Evolutionary conservation across 1,139 yeast genomes (phyloP).

Genomic region (Citeromyces siamensis): DNA sequence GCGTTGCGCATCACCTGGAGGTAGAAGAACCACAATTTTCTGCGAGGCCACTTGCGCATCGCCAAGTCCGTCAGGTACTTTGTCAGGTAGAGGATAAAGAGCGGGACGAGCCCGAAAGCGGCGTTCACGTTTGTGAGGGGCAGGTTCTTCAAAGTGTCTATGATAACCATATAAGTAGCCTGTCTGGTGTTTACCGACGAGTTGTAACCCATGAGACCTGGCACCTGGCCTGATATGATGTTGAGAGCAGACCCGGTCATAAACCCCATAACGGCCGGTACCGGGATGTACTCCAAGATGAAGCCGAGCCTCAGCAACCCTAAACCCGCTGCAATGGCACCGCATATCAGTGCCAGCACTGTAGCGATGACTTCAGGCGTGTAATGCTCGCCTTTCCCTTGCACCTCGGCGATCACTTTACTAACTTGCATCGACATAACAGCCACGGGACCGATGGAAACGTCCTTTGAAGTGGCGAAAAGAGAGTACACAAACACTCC

Average conservation of each 20-base stretch:
- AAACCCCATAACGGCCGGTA: slow-evolving; percentile 91
- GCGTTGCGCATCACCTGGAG: slow-evolving; percentile 71
- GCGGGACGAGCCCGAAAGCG: slow-evolving; percentile 74
- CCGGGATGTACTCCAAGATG: slow-evolving; percentile 76
- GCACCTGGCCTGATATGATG: slow-evolving; percentile 77
- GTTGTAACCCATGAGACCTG: slow-evolving; percentile 71
- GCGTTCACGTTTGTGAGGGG: slow-evolving; percentile 64
- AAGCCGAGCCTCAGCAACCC: slow-evolving; percentile 83
- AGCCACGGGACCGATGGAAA: slow-evolving; percentile 94
- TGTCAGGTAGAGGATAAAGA: slow-evolving; percentile 59
- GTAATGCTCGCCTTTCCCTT: slow-evolving; percentile 20
- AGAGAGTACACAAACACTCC: slow-evolving; percentile 84
- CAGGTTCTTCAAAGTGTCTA: slow-evolving; percentile 61
- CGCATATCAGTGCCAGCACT: slow-evolving; percentile 67
- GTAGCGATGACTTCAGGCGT: slow-evolving; percentile 66
- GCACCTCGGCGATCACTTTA: slow-evolving; percentile 60
- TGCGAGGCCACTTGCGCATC: slow-evolving; percentile 49
- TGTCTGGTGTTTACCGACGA: slow-evolving; percentile 58
- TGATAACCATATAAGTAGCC: slow-evolving; percentile 57
- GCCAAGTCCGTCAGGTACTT: slow-evolving; percentile 44
- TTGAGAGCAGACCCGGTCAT: slow-evolving; percentile 91
- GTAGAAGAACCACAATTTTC: slow-evolving; percentile 49
- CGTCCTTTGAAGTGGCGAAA: slow-evolving; percentile 93
- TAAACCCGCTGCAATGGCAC: slow-evolving; percentile 70
- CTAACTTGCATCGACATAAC: slow-evolving; percentile 88